Evolutionary conservation across 1,139 yeast genomes (phyloP).

Genomic region (Protomyces lactucae-debilis): DNA sequence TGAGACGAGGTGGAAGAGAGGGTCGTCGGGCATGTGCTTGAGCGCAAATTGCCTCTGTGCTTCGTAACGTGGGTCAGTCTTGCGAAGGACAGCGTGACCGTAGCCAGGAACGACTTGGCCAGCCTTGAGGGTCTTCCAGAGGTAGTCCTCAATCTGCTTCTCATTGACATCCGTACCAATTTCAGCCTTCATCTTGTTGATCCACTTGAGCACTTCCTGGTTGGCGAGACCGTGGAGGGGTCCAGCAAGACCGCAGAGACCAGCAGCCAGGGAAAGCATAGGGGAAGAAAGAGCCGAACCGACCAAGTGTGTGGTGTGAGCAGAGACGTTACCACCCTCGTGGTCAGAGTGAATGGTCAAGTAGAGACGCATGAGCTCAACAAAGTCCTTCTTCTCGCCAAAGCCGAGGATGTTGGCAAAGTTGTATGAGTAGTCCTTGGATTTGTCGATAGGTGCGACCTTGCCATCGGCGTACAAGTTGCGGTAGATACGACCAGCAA

Average conservation of each 20-base stretch:
- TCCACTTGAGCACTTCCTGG: constrained; percentile 95
- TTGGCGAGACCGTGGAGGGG: constrained; percentile 98
- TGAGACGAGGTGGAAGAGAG: constrained; percentile 73
- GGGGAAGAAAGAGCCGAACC: constrained; percentile 95
- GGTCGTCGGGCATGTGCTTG: constrained; percentile 55
- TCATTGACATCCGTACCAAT: constrained; percentile 68
- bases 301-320: constrained; percentile 94
- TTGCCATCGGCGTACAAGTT: constrained; percentile 80
- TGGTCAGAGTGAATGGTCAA: constrained; percentile 94
- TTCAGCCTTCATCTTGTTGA: constrained; percentile 72
- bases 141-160: constrained; percentile 73
- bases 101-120: constrained; percentile 98
- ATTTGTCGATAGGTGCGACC: constrained; percentile 61
- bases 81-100: constrained; percentile 94
- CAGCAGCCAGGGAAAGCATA: constrained; percentile 86
- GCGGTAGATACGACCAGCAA: constrained; percentile 92
- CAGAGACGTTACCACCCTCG: constrained; percentile 98
- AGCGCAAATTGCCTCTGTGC: constrained; percentile 96
- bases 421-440: constrained; percentile 88
- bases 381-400: constrained; percentile 72
- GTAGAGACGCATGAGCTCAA: constrained; percentile 87
- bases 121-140: constrained; percentile 85
- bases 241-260: constrained; percentile 95
- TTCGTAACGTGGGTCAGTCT: constrained; percentile 95
- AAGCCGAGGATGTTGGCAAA: constrained; percentile 78